A percentile compares a stretch with the other conserved stretches of the same genome.
These are phyloP conservation scores for Nannochloris sp. DNA, from an alignment of 139 green algal species.

Conservation along the genomic window DNA sequence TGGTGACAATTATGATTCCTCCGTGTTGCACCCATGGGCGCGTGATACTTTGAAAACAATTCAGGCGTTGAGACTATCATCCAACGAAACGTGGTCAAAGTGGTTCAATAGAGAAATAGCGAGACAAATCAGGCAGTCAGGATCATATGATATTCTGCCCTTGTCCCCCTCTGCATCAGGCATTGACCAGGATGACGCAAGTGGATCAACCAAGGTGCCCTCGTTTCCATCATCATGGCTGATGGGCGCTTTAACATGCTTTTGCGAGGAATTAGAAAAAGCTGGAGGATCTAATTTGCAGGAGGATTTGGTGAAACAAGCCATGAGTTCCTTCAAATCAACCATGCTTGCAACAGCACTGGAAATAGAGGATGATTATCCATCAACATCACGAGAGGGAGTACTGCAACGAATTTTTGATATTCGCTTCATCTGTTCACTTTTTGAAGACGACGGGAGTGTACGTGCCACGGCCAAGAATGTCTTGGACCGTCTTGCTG, in stretches of 20 bases:
- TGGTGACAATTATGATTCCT: not conserved
- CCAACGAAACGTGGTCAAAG: not conserved
- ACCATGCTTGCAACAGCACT: slow-evolving; percentile 34
- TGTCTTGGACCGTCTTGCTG: not conserved
- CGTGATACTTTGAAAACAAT: not conserved
- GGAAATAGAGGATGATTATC: too few relatives aligned
- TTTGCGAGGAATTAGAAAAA: slow-evolving; percentile 45
- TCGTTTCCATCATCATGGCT: slow-evolving; percentile 46
- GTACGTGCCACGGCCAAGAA: not conserved
- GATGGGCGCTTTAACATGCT: slow-evolving; percentile 43
- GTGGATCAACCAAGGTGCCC: slow-evolving; percentile 60
- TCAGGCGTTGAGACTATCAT: not conserved
- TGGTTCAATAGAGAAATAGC: slow-evolving; percentile 1
- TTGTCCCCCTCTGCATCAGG: too few relatives aligned
- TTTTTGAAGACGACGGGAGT: slow-evolving; percentile 31
- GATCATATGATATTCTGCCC: too few relatives aligned
- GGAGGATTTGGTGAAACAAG: slow-evolving; percentile 43
- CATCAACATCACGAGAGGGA: slow-evolving; percentile 29
- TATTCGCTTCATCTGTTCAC: slow-evolving; percentile 57
- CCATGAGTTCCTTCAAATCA: slow-evolving; percentile 51
- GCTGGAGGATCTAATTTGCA: slow-evolving; percentile 44
- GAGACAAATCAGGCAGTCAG: too few relatives aligned
- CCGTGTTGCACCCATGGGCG: not conserved
- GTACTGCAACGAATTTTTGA: slow-evolving; percentile 90
- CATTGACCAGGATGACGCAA: too few relatives aligned